Evolutionary conservation across 2,329 filamentous ascomycete genomes (phyloP).

Genomic region (Colletotrichum scovillei): DNA sequence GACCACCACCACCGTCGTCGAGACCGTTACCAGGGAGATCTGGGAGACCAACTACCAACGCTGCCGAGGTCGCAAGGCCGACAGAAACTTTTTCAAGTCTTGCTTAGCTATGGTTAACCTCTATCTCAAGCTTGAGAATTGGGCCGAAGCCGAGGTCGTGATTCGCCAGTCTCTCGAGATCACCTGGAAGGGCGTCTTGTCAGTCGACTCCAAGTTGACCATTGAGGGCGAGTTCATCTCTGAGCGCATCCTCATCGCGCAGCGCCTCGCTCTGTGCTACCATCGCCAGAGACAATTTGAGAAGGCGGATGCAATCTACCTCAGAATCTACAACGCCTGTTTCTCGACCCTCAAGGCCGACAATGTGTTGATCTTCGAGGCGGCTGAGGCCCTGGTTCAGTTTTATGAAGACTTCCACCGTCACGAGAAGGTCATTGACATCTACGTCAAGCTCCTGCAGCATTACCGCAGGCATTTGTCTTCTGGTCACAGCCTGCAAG

Average conservation of each 20-base stretch:
- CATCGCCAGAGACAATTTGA: slow-evolving; percentile 49
- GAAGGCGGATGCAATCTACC: slow-evolving; percentile 50
- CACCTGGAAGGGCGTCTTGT: slow-evolving; percentile 51
- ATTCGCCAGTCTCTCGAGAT: slow-evolving; percentile 50
- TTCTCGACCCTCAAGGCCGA: slow-evolving; percentile 45
- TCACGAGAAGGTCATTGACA: slow-evolving; percentile 50
- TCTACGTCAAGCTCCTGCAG: slow-evolving; percentile 47
- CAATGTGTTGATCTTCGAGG: slow-evolving; percentile 43
- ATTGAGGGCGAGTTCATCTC: slow-evolving; percentile 45
- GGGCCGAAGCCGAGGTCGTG: slow-evolving; percentile 48
- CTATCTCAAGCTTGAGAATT: slow-evolving; percentile 45
- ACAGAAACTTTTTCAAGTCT: slow-evolving; percentile 48
- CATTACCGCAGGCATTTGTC: slow-evolving; percentile 40
- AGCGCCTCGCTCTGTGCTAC: slow-evolving; percentile 49
- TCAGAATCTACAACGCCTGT: slow-evolving; percentile 50
- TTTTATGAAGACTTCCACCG: slow-evolving; percentile 44
- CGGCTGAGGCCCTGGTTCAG: slow-evolving; percentile 43
- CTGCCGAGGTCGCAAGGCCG: slow-evolving; percentile 47
- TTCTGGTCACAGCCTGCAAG: slow-evolving; percentile 45
- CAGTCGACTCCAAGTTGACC: slow-evolving; percentile 42
- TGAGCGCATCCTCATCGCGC: slow-evolving; percentile 48
- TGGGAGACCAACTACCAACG: slow-evolving; percentile 49
- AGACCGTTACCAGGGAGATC: slow-evolving; percentile 48
- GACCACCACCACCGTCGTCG: slow-evolving; percentile 48
- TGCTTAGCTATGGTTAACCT: slow-evolving; percentile 48